Conservation (phyloP, 2,329 filamentous ascomycete species). For the Colletotrichum somersetense region DNA sequence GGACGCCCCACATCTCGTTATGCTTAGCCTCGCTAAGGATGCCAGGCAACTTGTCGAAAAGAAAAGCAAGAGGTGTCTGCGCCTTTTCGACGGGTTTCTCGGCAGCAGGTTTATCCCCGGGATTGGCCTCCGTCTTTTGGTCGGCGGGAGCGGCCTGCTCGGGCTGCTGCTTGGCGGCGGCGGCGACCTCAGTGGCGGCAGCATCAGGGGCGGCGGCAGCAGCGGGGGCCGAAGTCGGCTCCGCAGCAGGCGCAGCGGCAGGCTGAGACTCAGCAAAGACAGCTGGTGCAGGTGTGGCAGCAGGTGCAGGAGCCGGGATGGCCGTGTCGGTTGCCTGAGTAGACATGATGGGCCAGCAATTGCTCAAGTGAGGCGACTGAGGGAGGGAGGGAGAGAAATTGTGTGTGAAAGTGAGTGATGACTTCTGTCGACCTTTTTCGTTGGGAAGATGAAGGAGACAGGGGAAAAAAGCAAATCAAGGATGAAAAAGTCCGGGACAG, state of each 20-base stretch:
- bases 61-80: slow-evolving; percentile 61
- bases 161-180: background rate
- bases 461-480: background rate
- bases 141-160: slow-evolving; percentile 44
- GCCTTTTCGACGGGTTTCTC: slow-evolving; percentile 41
- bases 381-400: background rate
- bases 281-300: slow-evolving; percentile 20
- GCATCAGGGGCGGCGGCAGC: slow-evolving; percentile 40
- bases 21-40: slow-evolving; percentile 71
- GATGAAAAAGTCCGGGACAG: slow-evolving; percentile 14
- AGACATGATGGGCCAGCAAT: slow-evolving; percentile 46
- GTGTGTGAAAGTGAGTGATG: slow-evolving; percentile 14
- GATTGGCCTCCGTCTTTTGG: slow-evolving; percentile 50
- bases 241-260: slow-evolving; percentile 42
- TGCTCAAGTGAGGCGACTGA: slow-evolving; percentile 7
- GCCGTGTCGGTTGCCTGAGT: slow-evolving; percentile 42
- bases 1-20: slow-evolving; percentile 89
- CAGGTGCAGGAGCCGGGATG: slow-evolving; percentile 23
- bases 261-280: slow-evolving; percentile 15
- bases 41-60: slow-evolving; percentile 69
- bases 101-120: slow-evolving; percentile 39
- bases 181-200: slow-evolving; percentile 41
- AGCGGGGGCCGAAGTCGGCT: slow-evolving; percentile 33
- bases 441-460: background rate
- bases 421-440: slow-evolving; percentile 11